Conservation (phyloP, 176 grass and related monocot species). For the Juncus inflexus region DNA sequence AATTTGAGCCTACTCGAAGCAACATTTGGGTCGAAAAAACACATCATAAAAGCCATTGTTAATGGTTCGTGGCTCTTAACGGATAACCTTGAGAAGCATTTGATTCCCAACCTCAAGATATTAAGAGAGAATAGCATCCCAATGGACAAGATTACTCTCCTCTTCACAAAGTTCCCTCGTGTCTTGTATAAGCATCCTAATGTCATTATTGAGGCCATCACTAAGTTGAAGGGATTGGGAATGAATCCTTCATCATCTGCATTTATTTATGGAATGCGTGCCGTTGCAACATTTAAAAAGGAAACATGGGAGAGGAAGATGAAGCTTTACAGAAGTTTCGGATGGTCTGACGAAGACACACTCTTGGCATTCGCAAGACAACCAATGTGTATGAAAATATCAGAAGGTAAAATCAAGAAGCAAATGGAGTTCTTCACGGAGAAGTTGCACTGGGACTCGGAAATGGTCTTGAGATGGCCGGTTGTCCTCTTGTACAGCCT, state of each 20-base stretch:
- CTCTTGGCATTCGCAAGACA: constrained; percentile 26
- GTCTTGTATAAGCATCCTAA: not conserved
- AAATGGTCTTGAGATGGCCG: not conserved
- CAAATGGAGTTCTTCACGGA: constrained; percentile 12
- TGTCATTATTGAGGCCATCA: constrained; percentile 12
- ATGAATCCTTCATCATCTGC: not conserved
- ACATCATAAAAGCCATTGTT: not conserved
- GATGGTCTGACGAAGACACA: constrained; percentile 30
- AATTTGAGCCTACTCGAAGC: constrained; percentile 20
- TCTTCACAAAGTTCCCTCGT: not conserved
- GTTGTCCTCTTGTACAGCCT: constrained; percentile 23
- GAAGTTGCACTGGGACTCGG: constrained; percentile 27
- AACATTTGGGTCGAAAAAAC: not conserved
- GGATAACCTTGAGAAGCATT: not conserved
- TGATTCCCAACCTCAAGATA: constrained; percentile 5
- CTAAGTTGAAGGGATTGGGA: constrained; percentile 19
- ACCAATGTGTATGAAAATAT: constrained; percentile 12
- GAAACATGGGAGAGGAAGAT: constrained; percentile 28
- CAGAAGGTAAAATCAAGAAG: constrained; percentile 22
- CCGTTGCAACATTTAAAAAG: not conserved
- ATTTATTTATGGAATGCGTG: constrained; percentile 5
- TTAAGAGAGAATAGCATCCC: constrained; percentile 17
- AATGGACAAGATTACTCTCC: not conserved
- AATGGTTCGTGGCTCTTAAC: constrained; percentile 3
- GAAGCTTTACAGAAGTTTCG: constrained; percentile 27